phyloP scores from a whole-genome alignment of 305 asterid genomes.

The Ajuga reptans region DNA sequence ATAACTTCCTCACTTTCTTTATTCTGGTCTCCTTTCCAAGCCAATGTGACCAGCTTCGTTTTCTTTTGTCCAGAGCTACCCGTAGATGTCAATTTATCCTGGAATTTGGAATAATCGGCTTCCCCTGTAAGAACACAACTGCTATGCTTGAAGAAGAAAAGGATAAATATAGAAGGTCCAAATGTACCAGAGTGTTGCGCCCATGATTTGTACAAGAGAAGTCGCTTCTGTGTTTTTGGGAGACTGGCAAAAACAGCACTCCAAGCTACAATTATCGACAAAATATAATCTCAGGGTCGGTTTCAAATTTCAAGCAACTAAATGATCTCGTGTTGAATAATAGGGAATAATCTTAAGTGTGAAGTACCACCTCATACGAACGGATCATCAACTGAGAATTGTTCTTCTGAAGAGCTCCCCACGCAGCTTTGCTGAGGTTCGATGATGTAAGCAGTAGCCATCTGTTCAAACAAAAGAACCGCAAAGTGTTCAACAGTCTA shows the following conservation, averaged over 20 bases:
- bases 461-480: conserved; percentile 32
- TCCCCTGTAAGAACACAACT: not conserved
- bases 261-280: conserved; percentile 53
- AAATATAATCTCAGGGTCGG: conserved; percentile 18
- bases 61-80: conserved; percentile 34
- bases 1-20: conserved; percentile 41
- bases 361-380: conserved; percentile 71
- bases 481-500: conserved; percentile 4
- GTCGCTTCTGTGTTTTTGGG: conserved; percentile 33
- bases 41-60: conserved; percentile 53
- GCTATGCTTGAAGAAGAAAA: not conserved
- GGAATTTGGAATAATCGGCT: conserved; percentile 17
- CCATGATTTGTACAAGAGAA: conserved; percentile 70
- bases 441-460: conserved; percentile 91
- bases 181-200: conserved; percentile 32
- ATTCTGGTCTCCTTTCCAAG: conserved; percentile 43
- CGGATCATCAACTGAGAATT: conserved; percentile 96
- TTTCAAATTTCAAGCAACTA: not conserved
- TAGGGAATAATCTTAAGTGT: not conserved
- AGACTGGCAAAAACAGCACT: conserved; percentile 66
- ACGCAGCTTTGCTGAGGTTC: conserved; percentile 99
- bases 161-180: not conserved
- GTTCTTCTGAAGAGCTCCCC: conserved; percentile 96
- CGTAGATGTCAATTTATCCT: conserved; percentile 30
- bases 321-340: not conserved